Percentiles rank a stretch among this genome's conserved stretches.
These are phyloP conservation scores for Penstemon davidsonii DNA, from an alignment of 257 asterid genomes.

Conservation along the genomic window DNA sequence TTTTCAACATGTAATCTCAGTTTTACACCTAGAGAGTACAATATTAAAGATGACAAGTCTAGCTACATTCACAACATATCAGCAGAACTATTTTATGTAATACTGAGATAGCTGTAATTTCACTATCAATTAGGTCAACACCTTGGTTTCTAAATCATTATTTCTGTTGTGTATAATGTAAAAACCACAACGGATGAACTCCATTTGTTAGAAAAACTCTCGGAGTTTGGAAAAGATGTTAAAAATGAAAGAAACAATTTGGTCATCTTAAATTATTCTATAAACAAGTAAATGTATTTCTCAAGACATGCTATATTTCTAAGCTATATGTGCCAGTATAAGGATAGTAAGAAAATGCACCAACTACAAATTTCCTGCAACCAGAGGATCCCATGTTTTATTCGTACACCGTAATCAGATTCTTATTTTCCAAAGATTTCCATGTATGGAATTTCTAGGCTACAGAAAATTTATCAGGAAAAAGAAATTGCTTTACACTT, in stretches of 20 bases:
- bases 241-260: neutral
- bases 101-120: neutral
- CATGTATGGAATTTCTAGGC: neutral
- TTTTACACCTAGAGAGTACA: slow-evolving; percentile 9
- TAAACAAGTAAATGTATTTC: too few species aligned
- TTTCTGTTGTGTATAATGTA: too few species aligned
- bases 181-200: too few species aligned
- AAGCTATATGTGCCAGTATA: neutral
- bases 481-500: neutral
- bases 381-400: neutral
- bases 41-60: neutral
- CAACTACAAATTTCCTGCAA: neutral
- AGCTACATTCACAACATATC: neutral
- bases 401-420: neutral
- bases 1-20: slow-evolving; percentile 1
- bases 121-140: too few species aligned
- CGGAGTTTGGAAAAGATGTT: neutral
- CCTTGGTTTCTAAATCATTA: too few species aligned
- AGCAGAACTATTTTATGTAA: neutral
- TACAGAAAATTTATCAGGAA: neutral
- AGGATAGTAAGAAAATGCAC: neutral
- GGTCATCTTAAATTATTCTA: neutral
- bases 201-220: too few species aligned
- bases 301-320: neutral
- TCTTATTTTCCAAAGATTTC: neutral